Conservation (phyloP, 2,329 filamentous ascomycete genomes). For the Alternaria sp. region DNA sequence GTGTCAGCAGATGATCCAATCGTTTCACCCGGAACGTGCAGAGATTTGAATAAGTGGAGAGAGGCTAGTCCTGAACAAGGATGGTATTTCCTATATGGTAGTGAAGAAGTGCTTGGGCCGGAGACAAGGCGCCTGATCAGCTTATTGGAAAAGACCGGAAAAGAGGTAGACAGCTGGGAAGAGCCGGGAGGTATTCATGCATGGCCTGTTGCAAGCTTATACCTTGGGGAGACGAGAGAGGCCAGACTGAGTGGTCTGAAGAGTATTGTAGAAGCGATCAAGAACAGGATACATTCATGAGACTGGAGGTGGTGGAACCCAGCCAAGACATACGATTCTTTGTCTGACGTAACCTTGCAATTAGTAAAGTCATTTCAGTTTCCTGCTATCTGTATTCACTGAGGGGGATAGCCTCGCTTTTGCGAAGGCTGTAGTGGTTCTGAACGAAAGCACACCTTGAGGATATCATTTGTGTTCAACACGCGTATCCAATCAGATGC, state of each 20-base stretch:
- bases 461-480: neutral
- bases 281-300: conserved; percentile 32
- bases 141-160: conserved; percentile 60
- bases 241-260: conserved; percentile 57
- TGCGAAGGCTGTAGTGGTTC: neutral
- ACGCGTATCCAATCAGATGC: neutral
- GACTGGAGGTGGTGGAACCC: neutral
- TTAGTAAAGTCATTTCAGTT: neutral
- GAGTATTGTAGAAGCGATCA: conserved; percentile 50
- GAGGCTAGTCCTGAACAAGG: conserved; percentile 70
- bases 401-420: neutral
- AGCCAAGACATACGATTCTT: neutral
- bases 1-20: conserved; percentile 60
- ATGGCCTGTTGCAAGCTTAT: conserved; percentile 76
- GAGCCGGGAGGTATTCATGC: conserved; percentile 76
- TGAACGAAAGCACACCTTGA: neutral
- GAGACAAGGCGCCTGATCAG: conserved; percentile 69
- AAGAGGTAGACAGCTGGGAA: conserved; percentile 63
- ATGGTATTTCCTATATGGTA: conserved; percentile 73
- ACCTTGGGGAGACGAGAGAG: conserved; percentile 57
- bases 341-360: neutral
- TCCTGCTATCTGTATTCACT: neutral
- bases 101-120: conserved; percentile 77
- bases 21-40: conserved; percentile 75
- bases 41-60: conserved; percentile 69